phyloP scores from a whole-genome alignment of 2,329 filamentous ascomycete species.

The Septoria linicola region DNA sequence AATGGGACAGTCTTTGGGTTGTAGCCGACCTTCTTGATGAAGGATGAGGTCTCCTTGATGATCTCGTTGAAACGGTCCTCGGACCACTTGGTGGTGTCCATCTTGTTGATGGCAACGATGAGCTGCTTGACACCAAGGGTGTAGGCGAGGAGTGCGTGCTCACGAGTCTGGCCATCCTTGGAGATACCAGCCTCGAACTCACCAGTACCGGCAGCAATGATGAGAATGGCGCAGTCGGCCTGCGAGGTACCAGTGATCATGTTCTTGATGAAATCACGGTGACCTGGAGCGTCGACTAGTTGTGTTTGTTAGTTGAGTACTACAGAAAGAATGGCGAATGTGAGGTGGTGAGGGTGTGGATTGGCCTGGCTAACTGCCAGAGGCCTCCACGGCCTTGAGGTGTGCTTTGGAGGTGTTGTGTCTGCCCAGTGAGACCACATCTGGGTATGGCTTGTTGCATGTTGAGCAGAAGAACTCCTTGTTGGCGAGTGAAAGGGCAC shows the following conservation, averaged over 20 bases:
- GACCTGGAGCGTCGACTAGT: conserved; percentile 81
- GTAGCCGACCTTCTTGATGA: conserved; percentile 99
- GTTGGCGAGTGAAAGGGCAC: too few relatives aligned
- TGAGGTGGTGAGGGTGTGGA: too few relatives aligned
- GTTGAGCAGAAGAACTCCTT: too few relatives aligned
- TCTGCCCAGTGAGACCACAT: too few relatives aligned
- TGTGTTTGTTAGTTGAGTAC: too few relatives aligned
- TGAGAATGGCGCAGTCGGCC: conserved; percentile 99
- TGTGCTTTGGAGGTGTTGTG: too few relatives aligned
- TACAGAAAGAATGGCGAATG: too few relatives aligned
- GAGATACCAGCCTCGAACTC: conserved; percentile 99
- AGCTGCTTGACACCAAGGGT: conserved; percentile 99
- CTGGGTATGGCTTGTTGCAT: too few relatives aligned
- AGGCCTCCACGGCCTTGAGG: too few relatives aligned
- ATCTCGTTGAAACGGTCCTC: conserved; percentile 97
- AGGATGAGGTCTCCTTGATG: conserved; percentile 99
- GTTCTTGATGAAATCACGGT: conserved; percentile 99
- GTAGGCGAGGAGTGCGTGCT: conserved; percentile 99
- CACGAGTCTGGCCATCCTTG: conserved; percentile 99
- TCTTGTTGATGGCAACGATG: conserved; percentile 99
- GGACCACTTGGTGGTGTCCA: conserved; percentile 99
- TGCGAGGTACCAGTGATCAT: conserved; percentile 99
- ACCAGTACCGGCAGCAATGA: conserved; percentile 99
- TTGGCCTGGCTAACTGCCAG: too few relatives aligned
- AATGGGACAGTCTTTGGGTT: conserved; percentile 98